These are phyloP conservation scores for Mariannaea sp. DNA, from an alignment of 2,329 filamentous ascomycete species.

Conservation along the genomic window DNA sequence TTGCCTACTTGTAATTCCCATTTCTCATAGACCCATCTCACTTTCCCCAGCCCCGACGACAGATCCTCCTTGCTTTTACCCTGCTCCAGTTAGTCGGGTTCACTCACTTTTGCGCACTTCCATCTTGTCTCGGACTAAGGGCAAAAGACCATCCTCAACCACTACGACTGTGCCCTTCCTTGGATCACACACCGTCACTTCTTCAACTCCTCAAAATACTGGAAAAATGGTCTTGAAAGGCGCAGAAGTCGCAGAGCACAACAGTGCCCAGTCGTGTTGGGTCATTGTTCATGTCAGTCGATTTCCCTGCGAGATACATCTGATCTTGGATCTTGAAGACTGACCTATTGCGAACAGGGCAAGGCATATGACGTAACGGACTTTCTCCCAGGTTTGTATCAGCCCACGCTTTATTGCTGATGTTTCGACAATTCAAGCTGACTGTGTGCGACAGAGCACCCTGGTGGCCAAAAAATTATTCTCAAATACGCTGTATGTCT, in stretches of 20 bases:
- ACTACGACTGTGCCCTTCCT: too few species aligned
- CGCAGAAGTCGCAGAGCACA: slow-evolving; percentile 69
- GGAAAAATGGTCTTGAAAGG: slow-evolving; percentile 53
- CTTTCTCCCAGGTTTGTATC: slow-evolving; percentile 71
- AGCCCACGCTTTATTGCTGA: background rate
- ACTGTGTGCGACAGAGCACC: slow-evolving; percentile 66
- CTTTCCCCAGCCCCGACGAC: background rate
- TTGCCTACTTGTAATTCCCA: too few species aligned
- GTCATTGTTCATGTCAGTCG: slow-evolving; percentile 76
- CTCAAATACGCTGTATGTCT: slow-evolving; percentile 79
- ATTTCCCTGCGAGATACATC: background rate
- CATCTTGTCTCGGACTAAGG: slow-evolving; percentile 33
- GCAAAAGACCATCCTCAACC: slow-evolving; percentile 7
- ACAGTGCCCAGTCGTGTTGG: slow-evolving; percentile 84
- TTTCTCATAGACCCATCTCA: background rate
- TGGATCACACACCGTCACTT: background rate
- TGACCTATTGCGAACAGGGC: slow-evolving; percentile 51
- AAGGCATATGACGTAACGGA: slow-evolving; percentile 90
- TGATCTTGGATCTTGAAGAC: slow-evolving; percentile 7
- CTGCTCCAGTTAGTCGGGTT: background rate
- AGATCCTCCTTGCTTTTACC: background rate
- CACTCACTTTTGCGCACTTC: slow-evolving; percentile 18
- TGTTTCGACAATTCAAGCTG: background rate
- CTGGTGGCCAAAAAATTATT: slow-evolving; percentile 89
- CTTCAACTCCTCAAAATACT: background rate